Evolutionary conservation across 306 rosid species (phyloP), one percentile per base, ranked within the genome.

Genomic region (Sicyos edulis): DNA sequence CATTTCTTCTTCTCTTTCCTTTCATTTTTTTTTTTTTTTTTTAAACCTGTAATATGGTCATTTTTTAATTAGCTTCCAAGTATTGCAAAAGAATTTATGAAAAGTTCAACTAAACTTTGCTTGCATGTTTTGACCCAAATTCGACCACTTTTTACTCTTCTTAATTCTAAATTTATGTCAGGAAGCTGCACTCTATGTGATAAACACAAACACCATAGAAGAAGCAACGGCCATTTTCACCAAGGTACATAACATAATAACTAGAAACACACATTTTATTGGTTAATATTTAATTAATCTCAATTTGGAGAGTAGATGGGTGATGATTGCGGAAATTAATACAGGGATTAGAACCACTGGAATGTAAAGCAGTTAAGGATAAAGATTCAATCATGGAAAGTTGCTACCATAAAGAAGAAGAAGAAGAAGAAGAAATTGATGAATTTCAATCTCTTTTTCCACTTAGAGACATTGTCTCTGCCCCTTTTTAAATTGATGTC

Each of bases 181-280:
- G 96, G 88, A 86, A 72, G 67, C 81, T 19, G 97, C 97, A 19
- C 24, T 82, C 37, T 81, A 78, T n/a, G 81, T 91, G 42, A 10
- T 86, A 71, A 87, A 80, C 15, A 85, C 90, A 3, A 78, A 22
- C 55, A 76, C 78, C n/a, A 58, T 82, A 0, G 96, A 91, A 69
- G 92, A 91, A 78, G 97, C 97, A 11, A 70, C 84, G 40, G 76
- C 74, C 64, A 86, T 86, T 72, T 91, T 91, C 88, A 88, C 88
- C 0, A 62, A 91, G 95, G 95, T 90, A n/a, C n/a, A n/a, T n/a
- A 77, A 19, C 4, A 37, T 37, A 37, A 37, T 32, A 32, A 32
- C 6, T 37, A 37, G 7, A 37, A 7, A n/a, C 1, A 54, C 12
- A 54, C 4, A n/a, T 72, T 6, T 6, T 15, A 21, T 4, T 45